phyloP scores from a whole-genome alignment of 202 grass and related monocot genomes.

The Musa balbisiana region DNA sequence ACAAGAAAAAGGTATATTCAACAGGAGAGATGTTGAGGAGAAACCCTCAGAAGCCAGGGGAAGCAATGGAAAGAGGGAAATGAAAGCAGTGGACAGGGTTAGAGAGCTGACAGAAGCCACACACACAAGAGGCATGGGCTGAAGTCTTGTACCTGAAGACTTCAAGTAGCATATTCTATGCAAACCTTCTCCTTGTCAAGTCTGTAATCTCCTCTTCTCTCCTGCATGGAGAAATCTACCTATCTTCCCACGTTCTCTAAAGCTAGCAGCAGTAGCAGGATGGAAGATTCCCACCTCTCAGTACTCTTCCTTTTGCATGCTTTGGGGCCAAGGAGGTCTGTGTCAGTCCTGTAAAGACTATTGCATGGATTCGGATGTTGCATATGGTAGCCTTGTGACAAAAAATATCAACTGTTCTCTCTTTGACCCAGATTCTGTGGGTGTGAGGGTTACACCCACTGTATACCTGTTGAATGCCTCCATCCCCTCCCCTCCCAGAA shows the following conservation, averaged over 20 bases:
- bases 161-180: conserved; percentile 74
- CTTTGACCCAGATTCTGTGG: background rate
- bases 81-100: background rate
- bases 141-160: conserved; percentile 96
- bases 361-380: background rate
- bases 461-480: background rate
- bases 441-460: background rate
- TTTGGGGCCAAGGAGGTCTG: background rate
- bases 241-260: conserved; percentile 97
- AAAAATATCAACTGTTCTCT: background rate
- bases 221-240: conserved; percentile 54
- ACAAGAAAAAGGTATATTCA: conserved; percentile 84
- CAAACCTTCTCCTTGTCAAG: conserved; percentile 32
- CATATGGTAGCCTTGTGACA: background rate
- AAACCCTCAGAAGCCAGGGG: conserved; percentile 39
- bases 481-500: too few species aligned
- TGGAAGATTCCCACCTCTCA: conserved; percentile 63
- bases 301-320: background rate
- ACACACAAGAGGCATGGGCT: conserved; percentile 48
- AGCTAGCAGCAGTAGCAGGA: conserved; percentile 53
- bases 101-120: conserved; percentile 22
- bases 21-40: conserved; percentile 34
- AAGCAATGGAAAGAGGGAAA: conserved; percentile 22
- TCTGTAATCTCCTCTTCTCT: background rate
- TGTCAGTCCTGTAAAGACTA: background rate